Conservation (phyloP, 345 rosid genomes). For the Lepidium aucheri region DNA sequence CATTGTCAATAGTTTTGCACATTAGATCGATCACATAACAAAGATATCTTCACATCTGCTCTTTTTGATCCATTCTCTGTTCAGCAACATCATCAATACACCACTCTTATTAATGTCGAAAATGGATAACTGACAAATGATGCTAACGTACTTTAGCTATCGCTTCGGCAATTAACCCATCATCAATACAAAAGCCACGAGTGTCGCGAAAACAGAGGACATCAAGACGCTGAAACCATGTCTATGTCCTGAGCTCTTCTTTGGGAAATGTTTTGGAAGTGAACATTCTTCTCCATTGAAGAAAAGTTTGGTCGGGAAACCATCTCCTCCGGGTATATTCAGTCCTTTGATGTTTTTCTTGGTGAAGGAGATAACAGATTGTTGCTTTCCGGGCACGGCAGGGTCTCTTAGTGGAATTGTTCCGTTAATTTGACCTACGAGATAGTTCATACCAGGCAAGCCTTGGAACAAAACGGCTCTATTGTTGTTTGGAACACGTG, state of each 20-base stretch:
- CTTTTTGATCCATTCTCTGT: slow-evolving; percentile 16
- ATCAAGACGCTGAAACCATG: slow-evolving; percentile 17
- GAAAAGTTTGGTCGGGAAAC: slow-evolving; percentile 61
- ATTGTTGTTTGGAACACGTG: slow-evolving; percentile 36
- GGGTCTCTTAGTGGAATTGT: slow-evolving; percentile 37
- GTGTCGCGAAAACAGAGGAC: slow-evolving; percentile 20
- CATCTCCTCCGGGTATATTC: slow-evolving; percentile 51
- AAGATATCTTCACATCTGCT: slow-evolving; percentile 7
- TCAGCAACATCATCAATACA: slow-evolving; percentile 21
- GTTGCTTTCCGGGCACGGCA: slow-evolving; percentile 79
- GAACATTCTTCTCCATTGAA: slow-evolving; percentile 97
- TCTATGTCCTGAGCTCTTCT: slow-evolving; percentile 31
- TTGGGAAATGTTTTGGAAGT: slow-evolving; percentile 54
- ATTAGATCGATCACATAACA: slow-evolving; percentile 16
- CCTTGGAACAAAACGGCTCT: slow-evolving; percentile 69
- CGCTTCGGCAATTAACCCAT: slow-evolving; percentile 19
- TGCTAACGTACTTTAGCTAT: not conserved
- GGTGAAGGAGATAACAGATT: slow-evolving; percentile 69
- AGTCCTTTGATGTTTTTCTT: slow-evolving; percentile 45
- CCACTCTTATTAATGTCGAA: slow-evolving; percentile 8
- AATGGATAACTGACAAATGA: slow-evolving; percentile 1
- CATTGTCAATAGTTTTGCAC: slow-evolving; percentile 4
- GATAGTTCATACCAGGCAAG: slow-evolving; percentile 52
- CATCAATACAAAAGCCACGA: slow-evolving; percentile 32
- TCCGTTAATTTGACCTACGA: slow-evolving; percentile 57